These are phyloP conservation scores for Vickermania ingenoplastis DNA, from an alignment of 208 protist genomes.

Conservation along the genomic window DNA sequence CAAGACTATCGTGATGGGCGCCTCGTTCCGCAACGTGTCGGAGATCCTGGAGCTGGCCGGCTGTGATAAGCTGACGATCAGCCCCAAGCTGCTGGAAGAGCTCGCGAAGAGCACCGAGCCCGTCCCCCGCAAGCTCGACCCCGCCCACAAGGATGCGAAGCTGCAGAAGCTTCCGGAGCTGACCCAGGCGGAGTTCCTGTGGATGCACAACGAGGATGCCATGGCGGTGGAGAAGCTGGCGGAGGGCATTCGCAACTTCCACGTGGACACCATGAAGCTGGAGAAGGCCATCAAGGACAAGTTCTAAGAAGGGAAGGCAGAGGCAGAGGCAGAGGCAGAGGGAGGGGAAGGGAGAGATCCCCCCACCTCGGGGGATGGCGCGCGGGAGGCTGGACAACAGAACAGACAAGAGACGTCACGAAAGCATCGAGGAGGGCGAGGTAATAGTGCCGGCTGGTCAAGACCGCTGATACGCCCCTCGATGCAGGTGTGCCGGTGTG, in stretches of 20 bases:
- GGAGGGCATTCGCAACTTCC: slow-evolving; percentile 96
- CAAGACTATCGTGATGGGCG: slow-evolving; percentile 97
- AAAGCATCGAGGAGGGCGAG: too few species aligned
- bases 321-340: too few species aligned
- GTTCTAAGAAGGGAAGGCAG: too few species aligned
- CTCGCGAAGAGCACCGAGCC: slow-evolving; percentile 42
- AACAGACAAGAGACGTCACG: too few species aligned
- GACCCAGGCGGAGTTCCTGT: too few species aligned
- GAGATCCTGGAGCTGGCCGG: slow-evolving; percentile 92
- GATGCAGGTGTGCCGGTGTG: too few species aligned
- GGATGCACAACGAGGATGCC: slow-evolving; percentile 80
- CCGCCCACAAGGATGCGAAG: slow-evolving; percentile 23
- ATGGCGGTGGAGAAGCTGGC: slow-evolving; percentile 97
- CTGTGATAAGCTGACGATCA: slow-evolving; percentile 96
- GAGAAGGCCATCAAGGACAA: slow-evolving; percentile 53
- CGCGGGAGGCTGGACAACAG: too few species aligned
- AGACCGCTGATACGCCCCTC: too few species aligned
- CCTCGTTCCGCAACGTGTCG: slow-evolving; percentile 92
- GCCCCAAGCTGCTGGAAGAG: slow-evolving; percentile 91
- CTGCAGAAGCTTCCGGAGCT: slow-evolving; percentile 43
- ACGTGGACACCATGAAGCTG: too few species aligned
- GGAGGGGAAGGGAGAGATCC: too few species aligned
- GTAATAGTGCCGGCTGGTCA: too few species aligned
- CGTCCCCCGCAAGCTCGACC: slow-evolving; percentile 54
- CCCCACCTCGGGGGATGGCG: too few species aligned